phyloP scores from a whole-genome alignment of 257 asterid species.

The Pogostemon cablin region DNA sequence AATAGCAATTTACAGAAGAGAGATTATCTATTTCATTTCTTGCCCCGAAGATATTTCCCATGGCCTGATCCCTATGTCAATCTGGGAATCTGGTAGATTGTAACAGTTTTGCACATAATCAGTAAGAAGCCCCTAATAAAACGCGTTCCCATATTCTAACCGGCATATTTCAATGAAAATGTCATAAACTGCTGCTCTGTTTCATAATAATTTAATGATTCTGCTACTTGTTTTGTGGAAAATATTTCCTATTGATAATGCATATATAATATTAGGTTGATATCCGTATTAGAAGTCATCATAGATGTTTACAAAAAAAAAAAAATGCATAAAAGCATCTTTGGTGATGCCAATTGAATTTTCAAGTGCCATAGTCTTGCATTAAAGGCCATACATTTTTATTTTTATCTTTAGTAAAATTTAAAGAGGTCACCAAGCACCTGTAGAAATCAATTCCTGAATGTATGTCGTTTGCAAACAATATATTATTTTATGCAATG shows the following conservation, averaged over 20 bases:
- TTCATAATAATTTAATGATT: constrained; percentile 10
- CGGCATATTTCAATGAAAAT: neutral
- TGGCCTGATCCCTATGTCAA: neutral
- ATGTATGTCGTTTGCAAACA: neutral
- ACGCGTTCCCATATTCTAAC: neutral
- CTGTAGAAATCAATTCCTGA: neutral
- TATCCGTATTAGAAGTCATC: neutral
- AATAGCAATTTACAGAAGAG: constrained; percentile 3
- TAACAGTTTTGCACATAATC: constrained; percentile 2
- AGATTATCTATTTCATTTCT: constrained; percentile 1
- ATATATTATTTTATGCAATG: no score
- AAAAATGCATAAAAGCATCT: neutral
- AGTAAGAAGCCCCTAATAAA: neutral
- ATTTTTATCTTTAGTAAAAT: neutral
- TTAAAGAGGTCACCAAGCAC: neutral
- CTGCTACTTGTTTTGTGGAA: constrained; percentile 6
- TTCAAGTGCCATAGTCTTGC: neutral
- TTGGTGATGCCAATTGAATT: neutral
- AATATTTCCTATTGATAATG: neutral
- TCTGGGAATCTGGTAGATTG: neutral
- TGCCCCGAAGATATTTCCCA: neutral
- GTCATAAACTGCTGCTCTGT: constrained; percentile 7
- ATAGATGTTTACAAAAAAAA: neutral
- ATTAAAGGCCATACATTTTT: neutral
- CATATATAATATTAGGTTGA: neutral